These are phyloP conservation scores for Rhododendron molle DNA, from an alignment of 148 eudicot genomes.

Conservation along the genomic window DNA sequence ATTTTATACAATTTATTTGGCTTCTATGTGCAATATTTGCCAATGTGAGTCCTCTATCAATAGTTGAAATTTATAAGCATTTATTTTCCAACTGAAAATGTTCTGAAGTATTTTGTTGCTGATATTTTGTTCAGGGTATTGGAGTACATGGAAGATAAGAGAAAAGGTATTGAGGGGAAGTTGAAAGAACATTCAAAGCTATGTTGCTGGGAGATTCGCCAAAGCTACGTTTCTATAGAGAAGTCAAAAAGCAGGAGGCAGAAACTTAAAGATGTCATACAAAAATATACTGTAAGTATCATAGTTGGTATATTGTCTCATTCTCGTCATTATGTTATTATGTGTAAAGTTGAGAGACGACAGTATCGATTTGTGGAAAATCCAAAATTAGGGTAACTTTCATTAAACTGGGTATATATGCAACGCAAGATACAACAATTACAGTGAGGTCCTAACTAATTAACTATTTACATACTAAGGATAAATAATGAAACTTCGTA, in stretches of 20 bases:
- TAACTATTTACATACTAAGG: too few relatives aligned
- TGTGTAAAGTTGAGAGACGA: too few relatives aligned
- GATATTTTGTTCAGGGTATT: conserved; percentile 38
- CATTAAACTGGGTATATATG: too few relatives aligned
- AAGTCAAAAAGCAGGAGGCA: conserved; percentile 61
- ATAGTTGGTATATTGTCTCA: neutral
- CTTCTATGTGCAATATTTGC: conserved; percentile 80
- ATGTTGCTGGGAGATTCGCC: conserved; percentile 65
- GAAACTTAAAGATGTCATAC: conserved; percentile 66
- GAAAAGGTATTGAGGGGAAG: conserved; percentile 57
- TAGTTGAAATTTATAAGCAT: neutral
- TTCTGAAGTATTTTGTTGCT: neutral
- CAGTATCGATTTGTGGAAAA: too few relatives aligned
- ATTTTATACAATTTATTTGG: conserved; percentile 57
- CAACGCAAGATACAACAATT: too few relatives aligned
- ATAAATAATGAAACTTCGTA: too few relatives aligned
- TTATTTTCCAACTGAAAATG: neutral
- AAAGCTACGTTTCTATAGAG: conserved; percentile 54
- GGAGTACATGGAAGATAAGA: conserved; percentile 51
- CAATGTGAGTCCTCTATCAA: conserved; percentile 47
- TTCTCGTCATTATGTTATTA: neutral
- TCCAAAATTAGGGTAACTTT: too few relatives aligned
- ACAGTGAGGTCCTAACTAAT: too few relatives aligned
- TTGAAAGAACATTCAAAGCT: conserved; percentile 58
- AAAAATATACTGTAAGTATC: conserved; percentile 75